Conservation (phyloP, 176 grass and related monocot species). For the Puccinellia tenuiflora region DNA sequence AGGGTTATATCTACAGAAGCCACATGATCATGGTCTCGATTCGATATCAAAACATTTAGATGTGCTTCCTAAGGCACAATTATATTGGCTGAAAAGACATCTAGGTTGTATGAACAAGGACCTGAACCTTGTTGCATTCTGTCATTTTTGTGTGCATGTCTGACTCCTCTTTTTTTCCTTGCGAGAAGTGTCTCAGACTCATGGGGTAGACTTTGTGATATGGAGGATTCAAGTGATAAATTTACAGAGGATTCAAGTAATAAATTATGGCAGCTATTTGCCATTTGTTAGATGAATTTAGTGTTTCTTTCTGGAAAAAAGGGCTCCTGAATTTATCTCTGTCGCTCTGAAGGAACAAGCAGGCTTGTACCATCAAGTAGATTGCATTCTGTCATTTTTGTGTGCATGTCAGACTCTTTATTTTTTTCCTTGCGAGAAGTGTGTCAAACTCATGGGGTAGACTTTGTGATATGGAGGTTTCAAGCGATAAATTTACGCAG, state of each 20-base stretch:
- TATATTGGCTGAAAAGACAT: background rate
- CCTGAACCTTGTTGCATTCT: background rate
- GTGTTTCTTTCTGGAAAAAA: too few species aligned
- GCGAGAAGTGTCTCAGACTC: background rate
- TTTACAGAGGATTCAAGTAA: conserved; percentile 26
- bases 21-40: background rate
- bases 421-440: background rate
- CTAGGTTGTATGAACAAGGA: background rate
- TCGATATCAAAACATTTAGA: background rate
- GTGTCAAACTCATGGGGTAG: background rate
- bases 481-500: conserved; percentile 24
- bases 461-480: background rate
- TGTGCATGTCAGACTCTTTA: background rate
- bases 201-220: background rate
- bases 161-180: background rate
- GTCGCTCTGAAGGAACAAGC: too few species aligned
- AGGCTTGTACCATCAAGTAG: too few species aligned
- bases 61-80: background rate
- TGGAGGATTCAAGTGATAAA: background rate
- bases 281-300: too few species aligned
- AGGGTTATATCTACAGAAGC: background rate
- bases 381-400: too few species aligned
- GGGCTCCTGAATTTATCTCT: too few species aligned
- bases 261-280: too few species aligned
- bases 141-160: background rate